Evolutionary conservation across 2,329 filamentous ascomycete genomes (phyloP).

Genomic region (Fusarium acutatum): DNA sequence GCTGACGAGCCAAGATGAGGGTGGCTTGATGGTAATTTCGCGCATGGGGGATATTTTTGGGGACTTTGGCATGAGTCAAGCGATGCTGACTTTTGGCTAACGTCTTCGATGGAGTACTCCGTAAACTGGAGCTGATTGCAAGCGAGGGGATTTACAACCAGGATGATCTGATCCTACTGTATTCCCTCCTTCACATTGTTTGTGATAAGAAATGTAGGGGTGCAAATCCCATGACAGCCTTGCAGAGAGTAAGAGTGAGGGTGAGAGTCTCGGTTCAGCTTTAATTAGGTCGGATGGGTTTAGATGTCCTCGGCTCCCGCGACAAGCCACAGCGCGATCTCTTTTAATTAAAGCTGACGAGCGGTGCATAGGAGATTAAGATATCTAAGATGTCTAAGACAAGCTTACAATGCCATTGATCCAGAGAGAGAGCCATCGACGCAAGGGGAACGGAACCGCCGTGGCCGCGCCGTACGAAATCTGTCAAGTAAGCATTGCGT

Average conservation of each 20-base stretch:
- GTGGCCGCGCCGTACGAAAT: background rate
- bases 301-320: background rate
- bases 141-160: background rate
- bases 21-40: slow-evolving; percentile 1
- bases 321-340: slow-evolving; percentile 1
- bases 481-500: background rate
- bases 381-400: slow-evolving; percentile 12
- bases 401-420: slow-evolving; percentile 8
- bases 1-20: background rate
- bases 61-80: background rate
- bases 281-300: background rate
- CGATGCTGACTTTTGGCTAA: background rate
- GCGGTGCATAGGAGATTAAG: background rate
- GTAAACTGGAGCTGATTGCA: background rate
- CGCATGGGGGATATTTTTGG: background rate
- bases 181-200: background rate
- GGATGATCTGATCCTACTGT: background rate
- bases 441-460: background rate
- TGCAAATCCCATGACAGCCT: background rate
- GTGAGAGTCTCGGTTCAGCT: background rate
- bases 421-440: background rate
- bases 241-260: background rate
- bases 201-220: background rate
- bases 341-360: slow-evolving; percentile 5
- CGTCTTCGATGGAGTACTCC: background rate